Evolutionary conservation across 179 eudicot genomes (phyloP).

Genomic region (Beta corolliflora): DNA sequence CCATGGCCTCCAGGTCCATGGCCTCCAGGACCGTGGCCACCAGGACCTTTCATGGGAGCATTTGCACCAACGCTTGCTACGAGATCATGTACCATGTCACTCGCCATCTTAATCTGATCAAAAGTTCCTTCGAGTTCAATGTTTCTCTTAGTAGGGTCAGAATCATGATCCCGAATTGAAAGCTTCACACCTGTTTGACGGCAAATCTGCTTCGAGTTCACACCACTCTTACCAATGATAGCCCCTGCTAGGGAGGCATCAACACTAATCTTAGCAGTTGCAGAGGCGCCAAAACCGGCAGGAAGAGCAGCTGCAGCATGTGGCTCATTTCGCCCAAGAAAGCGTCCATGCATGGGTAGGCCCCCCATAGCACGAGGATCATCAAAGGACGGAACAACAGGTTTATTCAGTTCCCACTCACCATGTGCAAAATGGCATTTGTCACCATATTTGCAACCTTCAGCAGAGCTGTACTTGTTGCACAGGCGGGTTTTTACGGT

Average conservation of each 20-base stretch:
- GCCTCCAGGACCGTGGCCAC: constrained; percentile 34
- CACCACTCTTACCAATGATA: constrained; percentile 63
- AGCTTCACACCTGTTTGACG: constrained; percentile 59
- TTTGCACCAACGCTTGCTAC: constrained; percentile 43
- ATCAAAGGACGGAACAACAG: constrained; percentile 39
- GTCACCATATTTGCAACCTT: constrained; percentile 66
- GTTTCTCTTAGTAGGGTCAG: constrained; percentile 47
- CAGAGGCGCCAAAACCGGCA: constrained; percentile 52
- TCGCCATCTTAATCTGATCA: constrained; percentile 64
- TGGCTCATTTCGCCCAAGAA: constrained; percentile 31
- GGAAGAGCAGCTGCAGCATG: constrained; percentile 35
- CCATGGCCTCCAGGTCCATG: not conserved
- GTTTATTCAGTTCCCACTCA: constrained; percentile 59
- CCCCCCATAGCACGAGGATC: constrained; percentile 46
- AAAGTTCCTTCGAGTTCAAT: constrained; percentile 62
- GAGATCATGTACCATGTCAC: constrained; percentile 55
- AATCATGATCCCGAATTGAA: constrained; percentile 56
- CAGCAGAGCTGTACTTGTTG: constrained; percentile 48
- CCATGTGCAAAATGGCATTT: constrained; percentile 61
- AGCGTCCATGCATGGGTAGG: constrained; percentile 36
- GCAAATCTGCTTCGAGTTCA: constrained; percentile 58
- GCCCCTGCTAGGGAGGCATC: constrained; percentile 54
- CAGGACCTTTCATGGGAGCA: constrained; percentile 28
- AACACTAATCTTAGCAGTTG: constrained; percentile 56
- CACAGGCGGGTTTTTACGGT: constrained; percentile 47